Conservation (phyloP, 2,329 filamentous ascomycete genomes). For the Magnaporthiopsis rhizophila region DNA sequence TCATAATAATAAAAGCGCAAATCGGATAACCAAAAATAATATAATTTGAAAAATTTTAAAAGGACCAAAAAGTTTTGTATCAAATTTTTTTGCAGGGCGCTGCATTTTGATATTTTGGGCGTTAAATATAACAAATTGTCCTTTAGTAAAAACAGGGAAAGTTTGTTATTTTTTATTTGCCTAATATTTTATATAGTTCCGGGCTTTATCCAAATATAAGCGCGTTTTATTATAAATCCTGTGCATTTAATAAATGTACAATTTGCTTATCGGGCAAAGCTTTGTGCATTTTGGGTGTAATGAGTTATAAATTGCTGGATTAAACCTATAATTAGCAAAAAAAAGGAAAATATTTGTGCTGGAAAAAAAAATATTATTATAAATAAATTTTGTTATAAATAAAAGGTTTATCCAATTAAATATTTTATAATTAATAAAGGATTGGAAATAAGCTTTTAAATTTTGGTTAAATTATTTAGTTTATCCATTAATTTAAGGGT, state of each 20-base stretch:
- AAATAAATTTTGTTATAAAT: neutral
- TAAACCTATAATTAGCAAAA: neutral
- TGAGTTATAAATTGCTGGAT: neutral
- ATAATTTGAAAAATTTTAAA: neutral
- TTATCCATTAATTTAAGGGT: neutral
- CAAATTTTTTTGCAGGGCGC: no score
- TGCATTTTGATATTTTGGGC: no score
- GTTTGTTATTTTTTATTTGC: no score
- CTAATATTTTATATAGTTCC: no score
- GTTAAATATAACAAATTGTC: no score
- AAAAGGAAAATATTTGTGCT: neutral
- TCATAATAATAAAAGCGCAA: neutral
- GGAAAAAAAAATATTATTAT: neutral
- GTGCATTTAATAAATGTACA: no score
- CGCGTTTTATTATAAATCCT: no score
- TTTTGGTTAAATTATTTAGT: neutral
- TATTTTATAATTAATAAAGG: neutral
- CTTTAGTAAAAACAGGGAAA: no score
- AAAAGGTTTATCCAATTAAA: neutral
- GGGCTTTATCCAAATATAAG: no score
- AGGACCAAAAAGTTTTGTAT: neutral
- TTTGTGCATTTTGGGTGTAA: neutral
- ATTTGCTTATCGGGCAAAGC: neutral
- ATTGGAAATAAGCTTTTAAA: neutral
- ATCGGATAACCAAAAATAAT: neutral